Percentiles rank a stretch among this genome's conserved stretches.
These are phyloP conservation scores for Dispira simplex DNA, from an alignment of 192 early-diverging fungal genomes.

Conservation along the genomic window DNA sequence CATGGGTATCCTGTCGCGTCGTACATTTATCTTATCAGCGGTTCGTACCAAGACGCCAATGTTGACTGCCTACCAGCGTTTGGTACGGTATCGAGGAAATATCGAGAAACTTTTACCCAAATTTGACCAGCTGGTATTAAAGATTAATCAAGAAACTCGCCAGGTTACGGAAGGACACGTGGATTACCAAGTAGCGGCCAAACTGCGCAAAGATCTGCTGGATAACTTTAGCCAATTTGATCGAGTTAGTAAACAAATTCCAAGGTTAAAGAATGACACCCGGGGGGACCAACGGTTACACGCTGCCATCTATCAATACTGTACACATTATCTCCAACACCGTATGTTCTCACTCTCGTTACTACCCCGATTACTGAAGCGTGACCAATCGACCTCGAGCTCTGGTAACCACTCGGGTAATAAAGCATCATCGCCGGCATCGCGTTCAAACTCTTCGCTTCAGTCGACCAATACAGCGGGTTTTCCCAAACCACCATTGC, in stretches of 20 bases:
- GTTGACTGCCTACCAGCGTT: conserved; percentile 27
- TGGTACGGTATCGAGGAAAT: conserved; percentile 16
- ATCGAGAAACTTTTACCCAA: conserved; percentile 37
- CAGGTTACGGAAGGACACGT: conserved; percentile 29
- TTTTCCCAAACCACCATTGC: too few relatives aligned
- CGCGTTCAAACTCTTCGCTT: too few relatives aligned
- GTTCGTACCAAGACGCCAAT: conserved; percentile 17
- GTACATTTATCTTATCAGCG: neutral
- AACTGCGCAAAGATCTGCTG: conserved; percentile 43
- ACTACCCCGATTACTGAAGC: conserved; percentile 40
- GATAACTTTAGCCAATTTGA: conserved; percentile 49
- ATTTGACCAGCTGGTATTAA: conserved; percentile 37
- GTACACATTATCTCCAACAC: conserved; percentile 54
- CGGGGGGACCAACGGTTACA: conserved; percentile 39
- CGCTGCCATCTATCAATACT: conserved; percentile 39
- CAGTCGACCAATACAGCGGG: too few relatives aligned
- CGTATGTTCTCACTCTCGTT: conserved; percentile 65
- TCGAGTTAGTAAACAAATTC: conserved; percentile 39
- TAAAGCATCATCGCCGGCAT: too few relatives aligned
- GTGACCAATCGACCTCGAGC: neutral
- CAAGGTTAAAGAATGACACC: conserved; percentile 27
- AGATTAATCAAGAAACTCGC: conserved; percentile 25
- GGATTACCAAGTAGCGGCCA: conserved; percentile 38
- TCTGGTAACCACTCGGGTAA: too few relatives aligned
- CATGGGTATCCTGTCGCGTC: conserved; percentile 17